A percentile compares a stretch with the other conserved stretches of the same genome.
These are phyloP conservation scores for Pythium volutum DNA, from an alignment of 352 stramenopile genomes.

Conservation along the genomic window DNA sequence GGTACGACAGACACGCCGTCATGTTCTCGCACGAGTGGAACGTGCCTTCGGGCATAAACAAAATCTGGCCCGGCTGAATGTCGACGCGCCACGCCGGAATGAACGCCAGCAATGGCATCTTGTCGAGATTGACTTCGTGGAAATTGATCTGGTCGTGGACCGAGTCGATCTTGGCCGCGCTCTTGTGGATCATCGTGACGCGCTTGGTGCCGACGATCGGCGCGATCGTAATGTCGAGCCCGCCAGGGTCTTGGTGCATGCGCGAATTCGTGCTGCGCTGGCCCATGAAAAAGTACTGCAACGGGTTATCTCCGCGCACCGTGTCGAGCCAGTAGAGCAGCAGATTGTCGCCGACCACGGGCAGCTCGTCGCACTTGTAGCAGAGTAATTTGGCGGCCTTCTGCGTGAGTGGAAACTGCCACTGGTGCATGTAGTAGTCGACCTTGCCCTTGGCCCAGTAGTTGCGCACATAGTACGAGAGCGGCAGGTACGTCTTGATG, in stretches of 20 bases:
- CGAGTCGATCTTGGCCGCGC: constrained; percentile 81
- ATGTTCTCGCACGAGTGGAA: constrained; percentile 92
- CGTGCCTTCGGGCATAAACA: constrained; percentile 92
- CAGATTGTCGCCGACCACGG: constrained; percentile 91
- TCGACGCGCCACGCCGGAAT: constrained; percentile 84
- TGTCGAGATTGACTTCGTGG: constrained; percentile 79
- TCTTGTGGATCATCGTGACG: constrained; percentile 69
- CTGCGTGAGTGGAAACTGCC: constrained; percentile 90
- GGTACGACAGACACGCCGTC: constrained; percentile 93
- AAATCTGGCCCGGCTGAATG: constrained; percentile 90
- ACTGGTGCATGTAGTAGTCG: constrained; percentile 94
- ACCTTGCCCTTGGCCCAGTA: constrained; percentile 77
- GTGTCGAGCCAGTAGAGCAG: constrained; percentile 91
- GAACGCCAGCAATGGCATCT: constrained; percentile 86
- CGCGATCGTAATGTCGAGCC: constrained; percentile 91
- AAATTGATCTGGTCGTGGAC: constrained; percentile 81
- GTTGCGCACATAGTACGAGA: constrained; percentile 78
- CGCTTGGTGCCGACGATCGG: constrained; percentile 88
- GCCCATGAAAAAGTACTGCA: constrained; percentile 96
- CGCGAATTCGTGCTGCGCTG: constrained; percentile 84
- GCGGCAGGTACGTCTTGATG: constrained; percentile 67
- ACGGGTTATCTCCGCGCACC: constrained; percentile 83
- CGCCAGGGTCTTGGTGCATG: constrained; percentile 89
- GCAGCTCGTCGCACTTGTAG: constrained; percentile 84
- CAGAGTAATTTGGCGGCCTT: constrained; percentile 74